Evolutionary conservation across 2,329 filamentous ascomycete genomes (phyloP), one percentile per base, ranked within the genome.

Genomic region (Microsporum ferrugineum): DNA sequence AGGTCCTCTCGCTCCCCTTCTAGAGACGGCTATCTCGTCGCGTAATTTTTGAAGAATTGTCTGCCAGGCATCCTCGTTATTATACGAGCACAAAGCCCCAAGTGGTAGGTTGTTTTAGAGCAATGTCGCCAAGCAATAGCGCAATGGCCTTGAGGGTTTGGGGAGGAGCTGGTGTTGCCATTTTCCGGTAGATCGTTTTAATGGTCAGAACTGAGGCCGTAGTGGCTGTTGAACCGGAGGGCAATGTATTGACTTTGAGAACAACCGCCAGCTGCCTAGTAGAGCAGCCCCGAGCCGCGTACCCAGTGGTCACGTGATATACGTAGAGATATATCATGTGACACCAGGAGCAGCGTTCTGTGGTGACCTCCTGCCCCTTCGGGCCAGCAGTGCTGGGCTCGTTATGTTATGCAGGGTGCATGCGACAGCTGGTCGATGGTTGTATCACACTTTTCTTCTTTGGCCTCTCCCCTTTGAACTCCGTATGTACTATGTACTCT

Each of bases 61-160:
- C 29, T 65, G 59, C 64, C 63, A 65, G 33, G 61, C 58, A 36
- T 60, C 49, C 29, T 65, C 62, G 59, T 64, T 57, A 38, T 38
- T 43, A 49, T 64, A 66, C 6, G 61, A 61, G 49, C 63, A 62
- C 60, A 58, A 65, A 66, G 5, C 64, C 64, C 64, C 62, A 66
- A 23, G 55, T 56, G 38, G 43, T 47, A 33, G 51, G 34, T 56
- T 55, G 31, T 33, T 55, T 55, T 33, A 55, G 51, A 23, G 51
- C 14, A 55, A 55, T 8, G 5, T 23, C 23, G 5, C 23, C 23
- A 47, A 47, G 43, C 43, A n/a, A 47, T 23, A 27, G 17, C 43
- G n/a, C n/a, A 27, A 47, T 47, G 17, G n/a, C 43, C 43, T 47
- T 29, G 43, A 29, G 17, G 43, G 2, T 23, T 1, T 47, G 5